Percentiles rank a stretch among this genome's conserved stretches.
Conservation (phyloP, 305 asterid species). For the Rubia occidens region DNA sequence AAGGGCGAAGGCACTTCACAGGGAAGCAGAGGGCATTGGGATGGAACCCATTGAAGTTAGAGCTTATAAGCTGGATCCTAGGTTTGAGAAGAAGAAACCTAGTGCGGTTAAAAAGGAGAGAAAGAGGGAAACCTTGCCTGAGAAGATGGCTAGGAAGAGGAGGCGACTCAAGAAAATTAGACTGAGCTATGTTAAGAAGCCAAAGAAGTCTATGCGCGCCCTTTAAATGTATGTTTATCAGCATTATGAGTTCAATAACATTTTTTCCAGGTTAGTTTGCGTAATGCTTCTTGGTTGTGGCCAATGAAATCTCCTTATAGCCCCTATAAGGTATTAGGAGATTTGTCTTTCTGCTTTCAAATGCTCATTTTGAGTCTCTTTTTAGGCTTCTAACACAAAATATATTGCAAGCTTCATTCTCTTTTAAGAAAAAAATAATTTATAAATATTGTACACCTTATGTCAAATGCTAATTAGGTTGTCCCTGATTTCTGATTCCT, state of each 20-base stretch:
- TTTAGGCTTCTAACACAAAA: background rate
- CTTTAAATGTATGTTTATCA: slow-evolving; percentile 12
- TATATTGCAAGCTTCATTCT: background rate
- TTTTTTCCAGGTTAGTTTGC: background rate
- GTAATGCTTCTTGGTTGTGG: background rate
- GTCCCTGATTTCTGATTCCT: background rate
- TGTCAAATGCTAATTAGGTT: background rate
- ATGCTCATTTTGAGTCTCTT: background rate
- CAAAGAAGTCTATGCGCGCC: slow-evolving; percentile 40
- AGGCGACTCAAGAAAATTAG: slow-evolving; percentile 56
- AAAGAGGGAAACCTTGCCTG: slow-evolving; percentile 82
- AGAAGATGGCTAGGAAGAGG: slow-evolving; percentile 95
- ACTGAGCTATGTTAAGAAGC: slow-evolving; percentile 84
- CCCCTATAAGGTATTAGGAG: background rate
- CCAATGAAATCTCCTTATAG: background rate
- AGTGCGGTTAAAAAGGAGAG: slow-evolving; percentile 62
- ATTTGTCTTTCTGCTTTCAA: background rate
- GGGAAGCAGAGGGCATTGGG: slow-evolving; percentile 74
- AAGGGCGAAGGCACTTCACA: slow-evolving; percentile 65
- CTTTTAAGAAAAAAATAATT: background rate
- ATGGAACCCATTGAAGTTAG: slow-evolving; percentile 44
- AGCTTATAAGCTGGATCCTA: slow-evolving; percentile 62
- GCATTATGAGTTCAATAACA: slow-evolving; percentile 10
- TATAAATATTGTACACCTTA: background rate
- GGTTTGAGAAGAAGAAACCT: slow-evolving; percentile 61